A percentile compares a stretch with the other conserved stretches of the same genome.
phyloP scores from a whole-genome alignment of 257 asterid species.

The Ilex asprella region DNA sequence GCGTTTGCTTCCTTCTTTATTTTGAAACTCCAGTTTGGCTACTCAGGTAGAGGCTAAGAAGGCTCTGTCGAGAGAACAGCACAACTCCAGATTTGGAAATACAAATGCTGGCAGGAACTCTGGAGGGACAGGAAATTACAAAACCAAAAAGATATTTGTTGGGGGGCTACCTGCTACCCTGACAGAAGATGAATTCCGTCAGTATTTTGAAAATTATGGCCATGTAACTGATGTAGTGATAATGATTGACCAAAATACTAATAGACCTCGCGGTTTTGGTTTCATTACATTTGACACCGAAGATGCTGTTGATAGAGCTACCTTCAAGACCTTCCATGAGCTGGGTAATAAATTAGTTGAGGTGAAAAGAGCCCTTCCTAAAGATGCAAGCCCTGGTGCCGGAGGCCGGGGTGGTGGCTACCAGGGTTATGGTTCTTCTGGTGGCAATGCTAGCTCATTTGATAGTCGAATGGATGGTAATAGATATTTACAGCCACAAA shows the following conservation, averaged over 20 bases:
- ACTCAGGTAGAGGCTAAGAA: too few relatives aligned
- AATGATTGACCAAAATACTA: slow-evolving; percentile 30
- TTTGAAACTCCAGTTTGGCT: too few relatives aligned
- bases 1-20: too few relatives aligned
- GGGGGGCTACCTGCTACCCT: slow-evolving; percentile 39
- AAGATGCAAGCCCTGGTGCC: slow-evolving; percentile 24
- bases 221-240: slow-evolving; percentile 32
- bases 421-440: too few relatives aligned
- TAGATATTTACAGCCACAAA: too few relatives aligned
- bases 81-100: slow-evolving; percentile 11
- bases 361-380: slow-evolving; percentile 40
- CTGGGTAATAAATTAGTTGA: slow-evolving; percentile 33
- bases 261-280: slow-evolving; percentile 45
- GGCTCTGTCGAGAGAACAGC: too few relatives aligned
- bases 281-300: slow-evolving; percentile 37
- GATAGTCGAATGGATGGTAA: too few relatives aligned
- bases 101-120: slow-evolving; percentile 12
- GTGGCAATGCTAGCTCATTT: too few relatives aligned
- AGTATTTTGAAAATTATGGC: slow-evolving; percentile 30
- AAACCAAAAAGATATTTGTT: slow-evolving; percentile 39
- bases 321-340: slow-evolving; percentile 35
- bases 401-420: slow-evolving; percentile 11
- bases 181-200: slow-evolving; percentile 27
- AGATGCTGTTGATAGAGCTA: slow-evolving; percentile 37
- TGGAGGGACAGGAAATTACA: slow-evolving; percentile 18